Evolutionary conservation across 139 green algal genomes (phyloP), one percentile per base, ranked within the genome.

Genomic region (Chlorella sp.): DNA sequence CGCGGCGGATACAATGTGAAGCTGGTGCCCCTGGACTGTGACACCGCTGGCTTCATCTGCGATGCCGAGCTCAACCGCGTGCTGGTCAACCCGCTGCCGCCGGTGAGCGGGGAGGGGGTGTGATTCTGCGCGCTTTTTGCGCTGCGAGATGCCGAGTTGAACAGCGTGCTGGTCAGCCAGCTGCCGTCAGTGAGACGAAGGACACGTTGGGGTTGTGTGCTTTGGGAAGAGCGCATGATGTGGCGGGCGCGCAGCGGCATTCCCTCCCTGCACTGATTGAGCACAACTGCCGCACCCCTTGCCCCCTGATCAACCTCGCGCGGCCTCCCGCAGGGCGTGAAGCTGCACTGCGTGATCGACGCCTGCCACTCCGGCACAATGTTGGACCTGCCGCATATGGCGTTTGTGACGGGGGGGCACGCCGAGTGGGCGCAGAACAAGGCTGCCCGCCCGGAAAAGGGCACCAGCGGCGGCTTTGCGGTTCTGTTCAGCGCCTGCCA

Each of bases 1-100:
- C 94, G 96, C 82, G 94, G 94, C 62, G 93, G 93, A 19, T 86
- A 90, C 48, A 94, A 95, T 58, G 93, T 95, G 83, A 96, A 91
- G 24, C 46, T 92, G 2, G 80, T 82, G 40, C 87, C 87, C 40
- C 74, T 83, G 34, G 87, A 91, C 84, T 88, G 56, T 30, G 17
- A 34, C n/a, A n/a, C 34, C 28, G 75, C 74, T 9, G 84, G 84
- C 60, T 19, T 80, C 40, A 84, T 83, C 40, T 36, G 92, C 34
- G 93, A 95, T 85, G 90, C 94, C 56, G 88, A 95, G 81, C 80
- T 96, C 8, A 95, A 95, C 85, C 36, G 40, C 16, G 48, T 85
- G 76, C 68, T 96, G 38, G 79, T 90, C 30, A 85, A 87, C 68
- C 88, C 84, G 28, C 56, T 87, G 73, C 60, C 60, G 60, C 60